Conservation (phyloP, 1,284 basidiomycete species). For the Cutaneotrichosporon sp. region DNA sequence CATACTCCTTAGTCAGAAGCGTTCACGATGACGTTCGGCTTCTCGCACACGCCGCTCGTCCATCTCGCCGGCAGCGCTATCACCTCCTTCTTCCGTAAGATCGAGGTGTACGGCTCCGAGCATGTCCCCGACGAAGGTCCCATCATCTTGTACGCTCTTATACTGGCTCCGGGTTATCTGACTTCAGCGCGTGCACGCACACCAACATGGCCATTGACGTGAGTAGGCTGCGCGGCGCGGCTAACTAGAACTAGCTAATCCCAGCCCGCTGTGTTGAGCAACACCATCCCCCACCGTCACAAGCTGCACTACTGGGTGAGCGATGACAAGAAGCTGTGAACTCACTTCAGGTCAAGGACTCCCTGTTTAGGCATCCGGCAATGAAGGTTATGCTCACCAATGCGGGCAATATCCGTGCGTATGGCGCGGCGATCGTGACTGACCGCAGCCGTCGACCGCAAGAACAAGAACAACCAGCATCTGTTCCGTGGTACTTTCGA, state of each 20-base stretch:
- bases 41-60: conserved; percentile 62
- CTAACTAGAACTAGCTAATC: conserved; percentile 1
- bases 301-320: conserved; percentile 91
- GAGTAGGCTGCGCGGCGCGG: conserved; percentile 46
- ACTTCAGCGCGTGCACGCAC: conserved; percentile 70
- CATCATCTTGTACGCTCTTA: conserved; percentile 68
- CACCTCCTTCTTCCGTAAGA: conserved; percentile 77
- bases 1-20: no score
- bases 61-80: conserved; percentile 66
- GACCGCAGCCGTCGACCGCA: conserved; percentile 73
- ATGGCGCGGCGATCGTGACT: background rate
- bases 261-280: conserved; percentile 45
- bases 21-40: conserved; percentile 51
- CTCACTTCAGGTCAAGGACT: conserved; percentile 48
- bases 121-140: conserved; percentile 78
- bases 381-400: conserved; percentile 71
- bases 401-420: conserved; percentile 72
- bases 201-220: conserved; percentile 95
- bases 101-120: conserved; percentile 74
- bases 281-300: conserved; percentile 41
- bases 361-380: conserved; percentile 70
- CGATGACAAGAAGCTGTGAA: background rate
- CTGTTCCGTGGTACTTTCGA: conserved; percentile 89
- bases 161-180: no score
- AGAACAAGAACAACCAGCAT: conserved; percentile 79